A percentile compares a stretch with the other conserved stretches of the same genome.
Evolutionary conservation across 2,329 filamentous ascomycete genomes (phyloP).

Genomic region (Tolypocladium tropicale): DNA sequence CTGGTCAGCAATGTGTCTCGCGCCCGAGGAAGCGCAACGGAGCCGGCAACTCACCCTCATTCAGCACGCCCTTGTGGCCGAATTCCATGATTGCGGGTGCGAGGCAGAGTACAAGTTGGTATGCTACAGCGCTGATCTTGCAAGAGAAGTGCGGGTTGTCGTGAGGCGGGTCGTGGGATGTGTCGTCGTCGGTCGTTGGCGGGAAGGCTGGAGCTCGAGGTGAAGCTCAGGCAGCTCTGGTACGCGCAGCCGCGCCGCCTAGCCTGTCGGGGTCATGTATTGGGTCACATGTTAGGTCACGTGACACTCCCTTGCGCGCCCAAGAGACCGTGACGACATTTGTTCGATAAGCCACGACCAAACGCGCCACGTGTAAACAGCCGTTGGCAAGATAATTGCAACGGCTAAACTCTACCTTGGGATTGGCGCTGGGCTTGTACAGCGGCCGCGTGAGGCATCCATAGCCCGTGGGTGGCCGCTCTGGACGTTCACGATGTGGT

Average conservation of each 20-base stretch:
- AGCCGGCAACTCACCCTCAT: slow-evolving; percentile 42
- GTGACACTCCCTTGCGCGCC: slow-evolving; percentile 3
- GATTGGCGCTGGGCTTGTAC: background rate
- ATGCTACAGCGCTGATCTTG: background rate
- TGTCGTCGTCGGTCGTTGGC: slow-evolving; percentile 13
- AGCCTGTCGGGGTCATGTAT: background rate
- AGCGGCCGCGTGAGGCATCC: background rate
- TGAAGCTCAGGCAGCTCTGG: slow-evolving; percentile 36
- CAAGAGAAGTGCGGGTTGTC: background rate
- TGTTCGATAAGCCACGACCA: too few species aligned
- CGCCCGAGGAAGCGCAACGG: background rate
- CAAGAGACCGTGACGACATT: background rate
- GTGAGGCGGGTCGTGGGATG: slow-evolving; percentile 6
- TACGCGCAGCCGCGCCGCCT: slow-evolving; percentile 28
- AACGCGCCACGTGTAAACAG: background rate
- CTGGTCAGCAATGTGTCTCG: slow-evolving; percentile 9
- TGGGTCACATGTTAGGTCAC: slow-evolving; percentile 4
- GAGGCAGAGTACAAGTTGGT: background rate
- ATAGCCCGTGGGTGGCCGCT: background rate
- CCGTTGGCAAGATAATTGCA: background rate
- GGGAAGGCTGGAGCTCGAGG: slow-evolving; percentile 24
- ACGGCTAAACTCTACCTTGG: background rate
- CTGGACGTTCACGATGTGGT: too few species aligned
- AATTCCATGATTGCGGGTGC: slow-evolving; percentile 45
- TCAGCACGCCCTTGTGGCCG: slow-evolving; percentile 49